Conservation (phyloP, 2,329 filamentous ascomycete species). For the Corynespora cassiicola region DNA sequence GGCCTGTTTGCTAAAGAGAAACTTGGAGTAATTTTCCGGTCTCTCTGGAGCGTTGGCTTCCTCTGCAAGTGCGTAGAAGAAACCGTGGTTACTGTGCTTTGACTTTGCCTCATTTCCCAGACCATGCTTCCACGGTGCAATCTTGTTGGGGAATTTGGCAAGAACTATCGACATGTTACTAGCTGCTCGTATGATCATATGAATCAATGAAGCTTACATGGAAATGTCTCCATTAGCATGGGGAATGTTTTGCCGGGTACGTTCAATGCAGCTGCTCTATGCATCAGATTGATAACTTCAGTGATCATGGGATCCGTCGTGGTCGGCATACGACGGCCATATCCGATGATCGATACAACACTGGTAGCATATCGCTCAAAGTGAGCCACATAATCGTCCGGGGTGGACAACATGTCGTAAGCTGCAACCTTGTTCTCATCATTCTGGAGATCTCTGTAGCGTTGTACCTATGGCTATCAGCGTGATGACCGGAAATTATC, state of each 20-base stretch:
- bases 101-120: conserved; percentile 7
- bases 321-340: conserved; percentile 59
- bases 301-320: conserved; percentile 64
- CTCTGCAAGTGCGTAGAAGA: conserved; percentile 15
- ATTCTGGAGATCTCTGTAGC: conserved; percentile 62
- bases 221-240: conserved; percentile 65
- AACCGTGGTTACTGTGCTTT: conserved; percentile 9
- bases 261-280: conserved; percentile 62
- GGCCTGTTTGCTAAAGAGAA: conserved; percentile 42
- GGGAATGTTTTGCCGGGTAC: conserved; percentile 61
- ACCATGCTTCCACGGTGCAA: conserved; percentile 20
- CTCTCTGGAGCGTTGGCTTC: conserved; percentile 10
- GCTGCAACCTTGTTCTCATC: conserved; percentile 62
- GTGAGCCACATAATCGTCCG: conserved; percentile 59
- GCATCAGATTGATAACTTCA: conserved; percentile 65
- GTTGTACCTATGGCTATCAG: conserved; percentile 44
- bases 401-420: conserved; percentile 52
- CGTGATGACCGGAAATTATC: no score
- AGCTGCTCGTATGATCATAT: no score
- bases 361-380: conserved; percentile 62
- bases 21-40: conserved; percentile 16
- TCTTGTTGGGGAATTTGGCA: conserved; percentile 13
- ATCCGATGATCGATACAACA: conserved; percentile 63
- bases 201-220: conserved; percentile 29
- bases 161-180: conserved; percentile 6